These are phyloP conservation scores for Berkeleyomyces rouxiae DNA, from an alignment of 2,329 filamentous ascomycete genomes.

Conservation along the genomic window DNA sequence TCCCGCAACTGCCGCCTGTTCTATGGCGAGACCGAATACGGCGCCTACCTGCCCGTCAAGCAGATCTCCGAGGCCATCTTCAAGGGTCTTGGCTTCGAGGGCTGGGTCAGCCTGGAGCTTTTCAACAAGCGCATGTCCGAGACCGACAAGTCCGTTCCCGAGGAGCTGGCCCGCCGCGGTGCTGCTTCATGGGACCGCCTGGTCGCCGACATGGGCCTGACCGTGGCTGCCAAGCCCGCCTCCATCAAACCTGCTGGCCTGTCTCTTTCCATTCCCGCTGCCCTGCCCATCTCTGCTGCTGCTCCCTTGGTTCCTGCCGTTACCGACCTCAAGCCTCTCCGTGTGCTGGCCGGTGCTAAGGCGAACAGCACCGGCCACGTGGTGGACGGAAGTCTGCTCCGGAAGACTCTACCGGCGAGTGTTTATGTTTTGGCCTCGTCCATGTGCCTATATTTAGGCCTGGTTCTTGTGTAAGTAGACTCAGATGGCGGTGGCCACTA, in stretches of 20 bases:
- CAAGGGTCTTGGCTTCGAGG: conserved; percentile 45
- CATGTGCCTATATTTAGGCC: conserved; percentile 3
- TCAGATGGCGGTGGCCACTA: neutral
- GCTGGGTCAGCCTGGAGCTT: conserved; percentile 56
- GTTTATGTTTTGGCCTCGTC: conserved; percentile 6
- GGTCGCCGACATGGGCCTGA: conserved; percentile 21
- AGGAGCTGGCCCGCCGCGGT: conserved; percentile 37
- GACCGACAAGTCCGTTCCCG: conserved; percentile 31
- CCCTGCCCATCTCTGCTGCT: neutral
- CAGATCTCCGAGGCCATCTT: conserved; percentile 46
- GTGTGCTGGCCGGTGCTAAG: neutral
- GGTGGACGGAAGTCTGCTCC: neutral
- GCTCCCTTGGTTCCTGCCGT: neutral
- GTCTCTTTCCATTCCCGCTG: too few species aligned
- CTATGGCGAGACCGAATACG: conserved; percentile 37
- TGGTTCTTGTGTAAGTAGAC: conserved; percentile 6
- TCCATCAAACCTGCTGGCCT: neutral
- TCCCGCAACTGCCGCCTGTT: conserved; percentile 50
- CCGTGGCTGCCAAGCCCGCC: neutral
- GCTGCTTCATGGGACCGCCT: conserved; percentile 35
- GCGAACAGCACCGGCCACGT: neutral
- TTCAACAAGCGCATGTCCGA: conserved; percentile 46
- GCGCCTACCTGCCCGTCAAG: conserved; percentile 50
- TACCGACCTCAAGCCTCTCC: neutral
- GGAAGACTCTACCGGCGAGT: neutral